phyloP scores from a whole-genome alignment of 495 filamentous ascomycete genomes.

The Usnea hakonensis region DNA sequence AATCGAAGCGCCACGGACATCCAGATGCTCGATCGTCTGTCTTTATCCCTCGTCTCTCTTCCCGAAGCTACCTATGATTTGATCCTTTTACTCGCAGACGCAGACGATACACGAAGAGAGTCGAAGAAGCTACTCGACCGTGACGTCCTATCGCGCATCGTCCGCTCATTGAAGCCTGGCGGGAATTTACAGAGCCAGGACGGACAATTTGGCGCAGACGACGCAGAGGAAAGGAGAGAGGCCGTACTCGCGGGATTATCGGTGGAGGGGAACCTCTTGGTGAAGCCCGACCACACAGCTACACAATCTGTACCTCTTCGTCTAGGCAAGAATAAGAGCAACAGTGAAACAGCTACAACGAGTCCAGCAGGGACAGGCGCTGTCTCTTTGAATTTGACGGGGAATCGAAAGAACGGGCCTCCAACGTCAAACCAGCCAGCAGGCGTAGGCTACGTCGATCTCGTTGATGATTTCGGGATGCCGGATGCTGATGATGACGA shows the following conservation, averaged over 20 bases:
- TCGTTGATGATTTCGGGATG: slow-evolving; percentile 57
- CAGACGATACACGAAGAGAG: slow-evolving; percentile 56
- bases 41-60: slow-evolving; percentile 71
- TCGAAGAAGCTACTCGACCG: slow-evolving; percentile 54
- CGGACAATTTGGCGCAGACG: slow-evolving; percentile 45
- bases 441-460: slow-evolving; percentile 68
- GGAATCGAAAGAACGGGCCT: slow-evolving; percentile 36
- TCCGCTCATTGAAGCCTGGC: slow-evolving; percentile 60
- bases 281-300: slow-evolving; percentile 61
- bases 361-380: slow-evolving; percentile 27
- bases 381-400: slow-evolving; percentile 36
- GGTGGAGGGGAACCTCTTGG: slow-evolving; percentile 49
- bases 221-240: slow-evolving; percentile 49
- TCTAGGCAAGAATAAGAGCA: slow-evolving; percentile 51
- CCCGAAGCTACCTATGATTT: slow-evolving; percentile 72
- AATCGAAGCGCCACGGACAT: slow-evolving; percentile 72
- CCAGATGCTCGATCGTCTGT: slow-evolving; percentile 96
- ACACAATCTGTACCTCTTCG: slow-evolving; percentile 64
- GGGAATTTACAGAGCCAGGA: slow-evolving; percentile 64
- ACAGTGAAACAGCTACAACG: slow-evolving; percentile 25
- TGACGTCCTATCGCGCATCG: slow-evolving; percentile 60
- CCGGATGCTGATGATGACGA: slow-evolving; percentile 64
- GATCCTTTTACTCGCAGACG: slow-evolving; percentile 73
- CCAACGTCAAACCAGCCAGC: slow-evolving; percentile 29
- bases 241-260: slow-evolving; percentile 78